Evolutionary conservation across 768 basidiomycete species (phyloP), one percentile per base, ranked within the genome.

Genomic region (Daedalea quercina): DNA sequence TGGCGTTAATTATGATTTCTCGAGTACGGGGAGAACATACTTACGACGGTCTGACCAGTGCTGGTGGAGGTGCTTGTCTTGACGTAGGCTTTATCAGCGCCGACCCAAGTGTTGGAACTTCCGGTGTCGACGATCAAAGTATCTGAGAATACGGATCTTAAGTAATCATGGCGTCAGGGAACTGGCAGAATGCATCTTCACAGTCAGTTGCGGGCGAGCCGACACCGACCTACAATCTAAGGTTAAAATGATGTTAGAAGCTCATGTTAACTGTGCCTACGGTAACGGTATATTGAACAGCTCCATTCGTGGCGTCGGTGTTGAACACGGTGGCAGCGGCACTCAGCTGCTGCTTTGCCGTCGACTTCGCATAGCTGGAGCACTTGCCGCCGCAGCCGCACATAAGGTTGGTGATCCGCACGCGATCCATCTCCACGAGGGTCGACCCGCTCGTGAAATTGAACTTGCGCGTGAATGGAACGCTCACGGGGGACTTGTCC

Each of bases 71-170:
- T 74, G 26, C 62, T 66, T 0, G 78, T 77, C 13, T 64, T 67
- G 1, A 60, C 67, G 65, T 76, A 84, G 22, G 65, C 50, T 50
- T 67, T 70, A 45, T 61, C 65, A 1, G 80, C 82, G 34, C 80
- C 80, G 31, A 81, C 63, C 81, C 80, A 83, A 11, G 78, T 80
- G 61, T 80, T 79, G 28, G 68, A 76, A 67, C 69, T 74, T 57
- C 68, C 77, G 0, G 79, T 83, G 52, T 83, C 81, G 24, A 83
- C 78, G 37, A 83, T 68, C 20, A 85, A 72, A 1, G 60, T 72
- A 56, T 72, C 70, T 70, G 13, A 35, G 26, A 13, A 19, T n/a
- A 9, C 19, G 19, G 33, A 19, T 8, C 31, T 1, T 31, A 4
- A 6, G 11, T 31, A 31, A 11, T n/a, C 7, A 20, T 9, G 7